phyloP scores from a whole-genome alignment of 345 rosid species.

The Trapa incisa region DNA sequence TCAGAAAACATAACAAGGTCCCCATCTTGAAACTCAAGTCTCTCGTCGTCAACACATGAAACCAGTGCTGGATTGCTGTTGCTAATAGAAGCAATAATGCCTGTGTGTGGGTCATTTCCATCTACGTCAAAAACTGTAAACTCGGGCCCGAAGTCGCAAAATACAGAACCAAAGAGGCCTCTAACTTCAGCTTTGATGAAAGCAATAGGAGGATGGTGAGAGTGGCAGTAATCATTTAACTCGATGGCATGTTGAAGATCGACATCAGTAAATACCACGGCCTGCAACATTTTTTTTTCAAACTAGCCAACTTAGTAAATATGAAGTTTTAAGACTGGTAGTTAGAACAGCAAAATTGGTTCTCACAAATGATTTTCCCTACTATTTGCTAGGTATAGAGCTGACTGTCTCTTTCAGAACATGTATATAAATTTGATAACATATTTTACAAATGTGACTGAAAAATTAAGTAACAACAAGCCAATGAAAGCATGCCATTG shows the following conservation, averaged over 20 bases:
- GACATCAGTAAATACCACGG: constrained; percentile 78
- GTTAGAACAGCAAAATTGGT: neutral
- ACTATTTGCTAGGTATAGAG: neutral
- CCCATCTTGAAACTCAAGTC: constrained; percentile 94
- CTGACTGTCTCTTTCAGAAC: neutral
- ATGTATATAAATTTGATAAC: neutral
- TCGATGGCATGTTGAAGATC: constrained; percentile 66
- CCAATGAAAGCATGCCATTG: neutral
- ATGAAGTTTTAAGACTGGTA: neutral
- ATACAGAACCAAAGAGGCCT: constrained; percentile 91
- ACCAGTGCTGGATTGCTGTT: constrained; percentile 77
- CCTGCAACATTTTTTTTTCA: constrained; percentile 33
- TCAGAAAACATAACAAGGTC: constrained; percentile 93
- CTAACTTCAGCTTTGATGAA: constrained; percentile 89
- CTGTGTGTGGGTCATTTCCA: constrained; percentile 92
- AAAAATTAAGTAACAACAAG: neutral
- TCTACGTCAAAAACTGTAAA: constrained; percentile 86
- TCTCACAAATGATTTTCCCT: neutral
- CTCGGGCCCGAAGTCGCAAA: constrained; percentile 94
- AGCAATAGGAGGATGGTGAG: constrained; percentile 76
- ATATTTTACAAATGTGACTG: neutral
- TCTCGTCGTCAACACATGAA: constrained; percentile 93
- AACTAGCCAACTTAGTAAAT: neutral
- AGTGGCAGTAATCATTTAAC: constrained; percentile 74
- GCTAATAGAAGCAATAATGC: constrained; percentile 88